Evolutionary conservation across 2,329 filamentous ascomycete genomes (phyloP), one percentile per base, ranked within the genome.

Genomic region (Fonsecaea nubica): DNA sequence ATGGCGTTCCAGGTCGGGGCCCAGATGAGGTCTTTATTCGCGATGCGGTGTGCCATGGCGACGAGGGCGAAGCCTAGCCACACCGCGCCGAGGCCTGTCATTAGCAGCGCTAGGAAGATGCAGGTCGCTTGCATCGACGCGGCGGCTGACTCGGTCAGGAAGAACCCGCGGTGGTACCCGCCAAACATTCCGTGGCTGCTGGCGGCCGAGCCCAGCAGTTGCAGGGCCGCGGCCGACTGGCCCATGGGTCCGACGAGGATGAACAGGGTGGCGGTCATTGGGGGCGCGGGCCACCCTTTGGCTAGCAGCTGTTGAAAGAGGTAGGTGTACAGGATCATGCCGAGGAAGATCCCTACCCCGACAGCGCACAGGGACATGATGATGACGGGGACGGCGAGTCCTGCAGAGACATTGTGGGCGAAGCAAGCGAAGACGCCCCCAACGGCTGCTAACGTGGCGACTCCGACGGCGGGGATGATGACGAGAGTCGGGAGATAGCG

Each of bases 241-340:
- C 80, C 74, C 21, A 81, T 73, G 57, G 81, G 82, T 4, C 77
- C 75, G 13, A 82, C 74, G 21, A 82, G 74, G 48, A 82, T 77
- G 45, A 77, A 81, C 68, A 67, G 77, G 72, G 35, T 77, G 72
- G 32, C 72, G 64, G 15, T 73, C 45, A 60, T 71, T 71, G 52
- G 79, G 57, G 36, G 60, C 59, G 62, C 69, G 68, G 54, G 70
- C 66, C 68, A 72, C 30, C 70, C 70, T 38, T 67, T 63, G 1
- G 70, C 62, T 4, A 72, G 53, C 8, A 72, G 64, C 21, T 63
- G 63, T 33, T 72, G 66, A 21, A 70, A 63, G 4, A 70, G 38
- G 38, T 72, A 75, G 3, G 66, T 70, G 68, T 77, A 80, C n/a
- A 82, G 70, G 3, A 76, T 72, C 4, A 77, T 76, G 0, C 76